Evolutionary conservation across 805 yeast genomes (phyloP).

Genomic region (Lipomyces yamadae): DNA sequence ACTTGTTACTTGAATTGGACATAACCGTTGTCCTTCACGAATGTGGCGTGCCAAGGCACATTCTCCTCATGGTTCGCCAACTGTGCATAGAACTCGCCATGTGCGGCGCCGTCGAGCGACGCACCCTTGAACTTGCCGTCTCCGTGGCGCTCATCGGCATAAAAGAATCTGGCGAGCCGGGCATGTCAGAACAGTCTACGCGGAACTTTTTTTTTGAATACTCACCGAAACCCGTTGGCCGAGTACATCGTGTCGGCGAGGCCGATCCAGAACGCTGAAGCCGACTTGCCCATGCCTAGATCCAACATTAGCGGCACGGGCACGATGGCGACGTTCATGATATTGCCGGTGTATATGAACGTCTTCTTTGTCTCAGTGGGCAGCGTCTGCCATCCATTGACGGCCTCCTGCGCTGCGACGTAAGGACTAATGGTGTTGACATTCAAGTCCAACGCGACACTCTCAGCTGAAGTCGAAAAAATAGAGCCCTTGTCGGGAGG

Average conservation of each 20-base stretch:
- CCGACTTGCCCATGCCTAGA: not conserved
- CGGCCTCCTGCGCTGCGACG: conserved; percentile 16
- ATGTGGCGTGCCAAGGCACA: not conserved
- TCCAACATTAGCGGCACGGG: not conserved
- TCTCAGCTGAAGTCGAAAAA: not conserved
- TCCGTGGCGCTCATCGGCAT: not conserved
- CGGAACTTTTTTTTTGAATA: not conserved
- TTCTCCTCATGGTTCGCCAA: not conserved
- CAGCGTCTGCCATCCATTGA: conserved; percentile 9
- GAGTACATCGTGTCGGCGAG: not conserved
- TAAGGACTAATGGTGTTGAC: conserved; percentile 10
- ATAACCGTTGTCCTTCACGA: conserved; percentile 1
- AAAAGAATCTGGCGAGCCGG: not conserved
- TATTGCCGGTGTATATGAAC: conserved; percentile 17
- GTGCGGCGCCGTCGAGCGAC: conserved; percentile 1
- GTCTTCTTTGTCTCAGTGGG: conserved; percentile 8
- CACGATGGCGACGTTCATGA: not conserved
- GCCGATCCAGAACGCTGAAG: conserved; percentile 2
- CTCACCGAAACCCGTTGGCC: conserved; percentile 1
- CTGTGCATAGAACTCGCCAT: not conserved
- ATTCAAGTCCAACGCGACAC: conserved; percentile 4
- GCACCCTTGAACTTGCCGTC: not conserved
- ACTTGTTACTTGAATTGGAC: not conserved
- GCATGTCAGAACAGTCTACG: not conserved
- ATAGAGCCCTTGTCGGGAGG: not conserved